phyloP scores from a whole-genome alignment of 2,329 filamentous ascomycete species.

The Pestalotiopsis fici region DNA sequence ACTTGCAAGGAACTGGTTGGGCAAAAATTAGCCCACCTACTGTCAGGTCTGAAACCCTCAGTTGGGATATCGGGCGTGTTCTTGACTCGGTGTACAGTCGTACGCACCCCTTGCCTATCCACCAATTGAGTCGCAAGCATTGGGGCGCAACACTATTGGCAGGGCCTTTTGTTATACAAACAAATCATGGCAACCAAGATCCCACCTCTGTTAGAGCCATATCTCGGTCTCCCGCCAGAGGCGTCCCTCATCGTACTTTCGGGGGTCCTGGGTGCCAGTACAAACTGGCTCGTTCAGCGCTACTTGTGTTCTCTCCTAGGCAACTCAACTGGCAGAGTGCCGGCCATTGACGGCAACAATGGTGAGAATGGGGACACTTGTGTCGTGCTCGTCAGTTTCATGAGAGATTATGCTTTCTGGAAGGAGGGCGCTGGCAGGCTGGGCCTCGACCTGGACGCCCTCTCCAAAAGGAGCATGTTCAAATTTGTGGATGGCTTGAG shows the following conservation, averaged over 20 bases:
- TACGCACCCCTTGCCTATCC: constrained; percentile 5
- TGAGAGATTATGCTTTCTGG: constrained; percentile 81
- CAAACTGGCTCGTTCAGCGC: constrained; percentile 67
- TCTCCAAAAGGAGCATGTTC: constrained; percentile 61
- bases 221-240: constrained; percentile 58
- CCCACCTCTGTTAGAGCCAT: constrained; percentile 66
- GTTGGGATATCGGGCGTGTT: not conserved
- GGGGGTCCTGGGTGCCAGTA: constrained; percentile 63
- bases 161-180: too few relatives aligned
- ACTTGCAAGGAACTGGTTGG: not conserved
- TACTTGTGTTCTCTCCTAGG: constrained; percentile 51
- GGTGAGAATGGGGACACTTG: not conserved
- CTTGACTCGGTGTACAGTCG: constrained; percentile 7
- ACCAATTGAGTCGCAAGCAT: not conserved
- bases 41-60: not conserved
- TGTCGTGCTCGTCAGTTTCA: constrained; percentile 80
- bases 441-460: constrained; percentile 69
- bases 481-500: constrained; percentile 76
- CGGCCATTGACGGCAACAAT: constrained; percentile 29
- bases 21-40: not conserved
- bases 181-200: constrained; percentile 47
- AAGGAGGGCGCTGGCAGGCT: constrained; percentile 67
- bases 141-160: not conserved
- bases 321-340: constrained; percentile 12
- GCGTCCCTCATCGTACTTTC: constrained; percentile 68